Base-by-base conservation (phyloP, 805 yeast genomes). In the Wickerhamiella galacta region DNA sequence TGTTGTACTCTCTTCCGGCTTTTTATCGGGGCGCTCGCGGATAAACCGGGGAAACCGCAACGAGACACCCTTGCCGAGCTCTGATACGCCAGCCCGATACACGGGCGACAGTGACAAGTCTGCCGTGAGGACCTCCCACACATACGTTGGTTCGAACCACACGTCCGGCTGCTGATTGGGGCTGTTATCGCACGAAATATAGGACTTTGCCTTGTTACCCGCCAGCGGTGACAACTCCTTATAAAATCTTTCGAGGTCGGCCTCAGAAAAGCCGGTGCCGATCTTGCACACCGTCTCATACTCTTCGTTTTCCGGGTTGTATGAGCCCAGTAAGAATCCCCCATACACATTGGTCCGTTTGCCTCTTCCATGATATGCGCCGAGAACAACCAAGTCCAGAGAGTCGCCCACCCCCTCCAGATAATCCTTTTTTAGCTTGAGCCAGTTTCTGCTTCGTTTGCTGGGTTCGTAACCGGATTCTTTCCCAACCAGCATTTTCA, bases 211-310 rank as follows among this genome's bases (percentile, higher is more conserved):
- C n/a, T 52, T 58, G 0, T 57, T 48, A 10, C 71, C 66, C 33
- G 72, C 90, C 0, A 82, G 71, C 3, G 80, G 75, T 26, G 74
- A 70, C 37, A 90, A 62, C 31, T 61, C 61, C 17, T 64, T 67
- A 45, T 74, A 63, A 20, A 90, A 52, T 18, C 56, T 56, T 22
- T 70, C 70, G 36, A 90, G 62, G 47, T 73, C 67, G 42, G 76
- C 95, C 43, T 90, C 98, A 25, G 83, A 70, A 49, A 90, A 90
- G 0, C 98, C 98, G 1, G 98, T 90, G 30, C 98, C 98, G 35
- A 92, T 85, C 53, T 90, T 90, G 59, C 98, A 90, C 26, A 93
- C 76, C 0, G 95, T 79, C 54, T 90, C 96, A 51, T 69, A 82
- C 47, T 85, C 95, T 16, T 92, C 96, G 0, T 82, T 69, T 37